These are phyloP conservation scores for carrot (Daucus carota) DNA, from an alignment of 129 eudicot genomes.

Conservation along the genomic window DNA sequence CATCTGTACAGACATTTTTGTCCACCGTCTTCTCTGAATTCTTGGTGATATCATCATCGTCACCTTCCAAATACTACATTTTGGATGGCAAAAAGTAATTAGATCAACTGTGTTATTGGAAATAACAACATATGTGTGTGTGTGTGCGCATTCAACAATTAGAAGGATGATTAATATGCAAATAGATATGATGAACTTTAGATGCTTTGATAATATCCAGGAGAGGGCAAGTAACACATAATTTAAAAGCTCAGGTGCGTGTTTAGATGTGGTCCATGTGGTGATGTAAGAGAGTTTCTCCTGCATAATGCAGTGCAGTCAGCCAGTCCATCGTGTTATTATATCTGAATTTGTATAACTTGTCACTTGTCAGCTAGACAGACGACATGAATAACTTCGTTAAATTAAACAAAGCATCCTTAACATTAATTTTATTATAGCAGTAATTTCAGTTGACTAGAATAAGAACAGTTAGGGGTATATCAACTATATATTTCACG, in stretches of 20 bases:
- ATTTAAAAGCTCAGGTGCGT: neutral
- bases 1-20: slow-evolving; percentile 19
- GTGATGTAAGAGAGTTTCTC: neutral
- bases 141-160: neutral
- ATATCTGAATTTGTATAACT: neutral
- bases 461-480: neutral
- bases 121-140: neutral
- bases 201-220: neutral
- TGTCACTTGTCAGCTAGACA: neutral
- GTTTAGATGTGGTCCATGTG: too few species aligned
- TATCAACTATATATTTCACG: too few species aligned
- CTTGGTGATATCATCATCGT: slow-evolving; percentile 33
- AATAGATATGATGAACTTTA: neutral
- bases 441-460: neutral
- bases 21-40: slow-evolving; percentile 22
- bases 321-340: neutral
- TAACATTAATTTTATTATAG: neutral
- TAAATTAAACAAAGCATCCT: neutral
- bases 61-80: slow-evolving; percentile 41
- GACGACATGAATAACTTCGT: neutral
- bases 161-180: neutral
- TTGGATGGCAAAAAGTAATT: neutral
- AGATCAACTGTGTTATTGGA: neutral
- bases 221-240: too few species aligned
- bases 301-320: neutral